Evolutionary conservation across 169 alveolate species (phyloP).

Genomic region (Sarcocystis neurona): DNA sequence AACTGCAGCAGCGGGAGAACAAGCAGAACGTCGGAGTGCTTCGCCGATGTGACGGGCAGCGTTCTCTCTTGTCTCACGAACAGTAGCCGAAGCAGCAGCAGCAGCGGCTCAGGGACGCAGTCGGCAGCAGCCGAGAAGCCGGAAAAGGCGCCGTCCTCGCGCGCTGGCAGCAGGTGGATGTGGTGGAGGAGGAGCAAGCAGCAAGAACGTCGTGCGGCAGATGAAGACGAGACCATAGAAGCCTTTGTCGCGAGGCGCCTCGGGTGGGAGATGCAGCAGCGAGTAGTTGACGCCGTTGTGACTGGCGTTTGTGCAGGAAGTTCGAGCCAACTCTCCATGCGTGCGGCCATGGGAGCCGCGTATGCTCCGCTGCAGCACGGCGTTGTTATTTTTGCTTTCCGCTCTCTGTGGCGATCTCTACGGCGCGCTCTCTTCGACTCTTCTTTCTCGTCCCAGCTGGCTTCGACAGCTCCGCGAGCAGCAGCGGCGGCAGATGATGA

Average conservation of each 20-base stretch:
- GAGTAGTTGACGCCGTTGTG: conserved; percentile 4
- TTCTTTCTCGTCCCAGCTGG: neutral
- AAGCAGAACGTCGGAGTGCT: too few species aligned
- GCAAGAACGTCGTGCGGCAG: too few species aligned
- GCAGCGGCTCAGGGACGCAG: too few species aligned
- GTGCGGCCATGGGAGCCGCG: conserved; percentile 12
- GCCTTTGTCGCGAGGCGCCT: conserved; percentile 9
- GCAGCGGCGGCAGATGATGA: neutral
- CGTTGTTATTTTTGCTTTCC: neutral
- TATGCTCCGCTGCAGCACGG: conserved; percentile 31
- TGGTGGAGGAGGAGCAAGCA: too few species aligned
- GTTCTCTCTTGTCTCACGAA: too few species aligned
- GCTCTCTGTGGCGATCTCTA: neutral
- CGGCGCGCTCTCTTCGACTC: neutral
- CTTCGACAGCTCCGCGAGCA: too few species aligned
- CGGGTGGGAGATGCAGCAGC: conserved; percentile 29
- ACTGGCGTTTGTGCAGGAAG: conserved; percentile 42
- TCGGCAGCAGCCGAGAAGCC: too few species aligned
- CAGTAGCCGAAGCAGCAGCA: too few species aligned
- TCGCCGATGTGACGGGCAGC: too few species aligned
- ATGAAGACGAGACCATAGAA: neutral
- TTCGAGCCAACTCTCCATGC: conserved; percentile 35
- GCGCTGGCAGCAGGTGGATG: neutral
- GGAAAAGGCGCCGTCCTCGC: neutral
- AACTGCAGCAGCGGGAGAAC: too few species aligned